These are phyloP conservation scores for Anisogramma anomala DNA, from an alignment of 2,329 filamentous ascomycete genomes.

Conservation along the genomic window DNA sequence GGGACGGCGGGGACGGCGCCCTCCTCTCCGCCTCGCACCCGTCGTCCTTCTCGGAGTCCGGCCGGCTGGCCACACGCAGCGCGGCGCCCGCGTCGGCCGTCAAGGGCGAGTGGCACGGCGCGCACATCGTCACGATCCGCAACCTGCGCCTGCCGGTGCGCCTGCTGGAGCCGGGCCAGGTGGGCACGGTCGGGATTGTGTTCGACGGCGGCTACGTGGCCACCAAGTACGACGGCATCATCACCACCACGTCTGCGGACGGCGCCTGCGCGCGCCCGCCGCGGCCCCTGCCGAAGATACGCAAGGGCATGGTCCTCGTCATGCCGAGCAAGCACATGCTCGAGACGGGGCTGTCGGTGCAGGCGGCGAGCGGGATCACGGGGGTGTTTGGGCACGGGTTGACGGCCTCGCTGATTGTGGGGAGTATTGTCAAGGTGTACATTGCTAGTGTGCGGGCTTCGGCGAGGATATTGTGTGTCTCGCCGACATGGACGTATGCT, in stretches of 20 bases:
- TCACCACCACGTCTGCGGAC: too few species aligned
- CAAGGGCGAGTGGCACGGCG: slow-evolving; percentile 65
- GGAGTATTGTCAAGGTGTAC: slow-evolving; percentile 69
- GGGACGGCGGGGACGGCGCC: slow-evolving; percentile 33
- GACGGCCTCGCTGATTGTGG: slow-evolving; percentile 50
- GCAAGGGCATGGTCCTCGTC: slow-evolving; percentile 77
- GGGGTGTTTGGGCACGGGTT: slow-evolving; percentile 58
- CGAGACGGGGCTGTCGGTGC: slow-evolving; percentile 44
- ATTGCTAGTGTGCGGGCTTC: slow-evolving; percentile 76
- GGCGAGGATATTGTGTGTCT: slow-evolving; percentile 57
- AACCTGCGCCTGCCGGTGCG: slow-evolving; percentile 78
- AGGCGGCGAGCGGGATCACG: slow-evolving; percentile 56
- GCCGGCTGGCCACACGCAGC: slow-evolving; percentile 40
- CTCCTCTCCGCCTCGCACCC: slow-evolving; percentile 39
- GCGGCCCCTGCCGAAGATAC: slow-evolving; percentile 33
- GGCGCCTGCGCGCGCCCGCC: slow-evolving; percentile 20
- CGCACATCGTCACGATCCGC: slow-evolving; percentile 73
- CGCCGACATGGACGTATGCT: slow-evolving; percentile 17
- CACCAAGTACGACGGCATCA: too few species aligned
- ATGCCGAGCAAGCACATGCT: slow-evolving; percentile 48
- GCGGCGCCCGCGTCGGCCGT: slow-evolving; percentile 38
- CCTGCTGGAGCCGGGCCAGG: slow-evolving; percentile 65
- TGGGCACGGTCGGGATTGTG: slow-evolving; percentile 75
- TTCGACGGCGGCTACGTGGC: too few species aligned
- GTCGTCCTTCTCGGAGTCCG: slow-evolving; percentile 37